Base-by-base conservation (phyloP, 192 early-diverging fungal species). In the Entomortierella lignicola region DNA sequence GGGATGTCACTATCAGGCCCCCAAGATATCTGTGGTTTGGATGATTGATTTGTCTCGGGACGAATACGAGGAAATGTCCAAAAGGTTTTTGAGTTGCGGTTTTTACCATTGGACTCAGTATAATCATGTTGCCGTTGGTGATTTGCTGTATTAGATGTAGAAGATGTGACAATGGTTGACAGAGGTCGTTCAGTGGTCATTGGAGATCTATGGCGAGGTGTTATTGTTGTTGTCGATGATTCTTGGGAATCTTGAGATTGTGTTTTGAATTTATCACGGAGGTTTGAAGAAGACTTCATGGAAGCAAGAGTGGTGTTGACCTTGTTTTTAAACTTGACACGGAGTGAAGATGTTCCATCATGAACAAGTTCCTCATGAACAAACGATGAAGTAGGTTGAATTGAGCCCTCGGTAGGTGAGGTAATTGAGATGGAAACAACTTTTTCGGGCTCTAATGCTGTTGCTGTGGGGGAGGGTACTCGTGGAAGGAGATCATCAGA, bases 261-360 rank as follows among this genome's bases (percentile, higher is more conserved):
- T 10, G 32, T 56, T 30, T 66, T 69, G 43, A 31, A 51, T 48
- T 32, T 59, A 18, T 74, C 72, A 13, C 64, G 55, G 8, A 79
- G 42, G 30, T 79, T 79, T 11, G 75, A 79, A 1, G 75, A 70
- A 0, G 75, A 79, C 51, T 61, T 64, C 29, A 79, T 79, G 0
- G 75, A 79, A 21, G 75, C 75, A 23, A 79, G 61, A 20, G 66
- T 77, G 55, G 31, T 77, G 55, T 58, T 51, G 23, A 77, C 66
- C 12, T 60, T 60, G 53, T 69, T 79, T 58, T 70, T 79, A 39
- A 79, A 66, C 27, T 79, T 79, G 26, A 58, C 55, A 29, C 75
- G 66, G 0, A 79, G 55, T 1, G 75, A 79, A 4, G 75, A 63
- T 4, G 26, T 18, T 25, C 57, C 63, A 5, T 62, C 59, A 25